Base-by-base conservation (phyloP, 176 grass and related monocot genomes). In the Canna indica region DNA sequence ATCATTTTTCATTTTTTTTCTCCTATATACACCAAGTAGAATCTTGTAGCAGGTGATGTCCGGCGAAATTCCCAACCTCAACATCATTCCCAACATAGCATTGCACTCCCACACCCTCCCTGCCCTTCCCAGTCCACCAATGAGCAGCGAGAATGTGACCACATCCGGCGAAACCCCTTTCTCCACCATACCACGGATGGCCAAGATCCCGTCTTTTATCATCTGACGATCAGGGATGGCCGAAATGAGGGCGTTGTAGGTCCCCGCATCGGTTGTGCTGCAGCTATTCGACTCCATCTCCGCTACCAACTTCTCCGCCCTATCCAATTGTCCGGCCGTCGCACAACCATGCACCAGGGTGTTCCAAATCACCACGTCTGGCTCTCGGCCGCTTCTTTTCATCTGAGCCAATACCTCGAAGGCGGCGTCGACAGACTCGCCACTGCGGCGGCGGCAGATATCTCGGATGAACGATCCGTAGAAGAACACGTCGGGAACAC, bases 11-110 rank as follows among this genome's bases (percentile, higher is more conserved):
- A 41, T 66, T 17, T 36, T 24, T 24, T 39, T 66, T n/a, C 15
- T 66, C 9, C 63, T 38, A 3, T 66, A 66, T 24, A 66, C 20
- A 1, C 9, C 34, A 1, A 70, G 27, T 10, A 70, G 26, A 70
- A 50, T 38, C 68, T 50, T 47, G 46, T 70, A 70, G 28, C 44
- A 70, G 46, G 45, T 26, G 10, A 35, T 14, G 16, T 50, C 45
- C 46, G 18, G 47, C 24, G 47, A 31, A 71, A 36, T 36, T 52
- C 69, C 69, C 47, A 53, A 34, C 30, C 69, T 52, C 46, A 70
- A 44, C 69, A 71, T 54, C 47, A 53, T 71, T 28, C 67, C 69
- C 46, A 71, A 34, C 18, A 71, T 16, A n/a, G 28, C 47, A 53
- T 53, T 71, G 28, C 46, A 71, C 12, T 71, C 45, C 46, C 15